A percentile compares a stretch with the other conserved stretches of the same genome.
Conservation (phyloP, 2,329 filamentous ascomycete species). For the Chrysosporium keratinophilum region DNA sequence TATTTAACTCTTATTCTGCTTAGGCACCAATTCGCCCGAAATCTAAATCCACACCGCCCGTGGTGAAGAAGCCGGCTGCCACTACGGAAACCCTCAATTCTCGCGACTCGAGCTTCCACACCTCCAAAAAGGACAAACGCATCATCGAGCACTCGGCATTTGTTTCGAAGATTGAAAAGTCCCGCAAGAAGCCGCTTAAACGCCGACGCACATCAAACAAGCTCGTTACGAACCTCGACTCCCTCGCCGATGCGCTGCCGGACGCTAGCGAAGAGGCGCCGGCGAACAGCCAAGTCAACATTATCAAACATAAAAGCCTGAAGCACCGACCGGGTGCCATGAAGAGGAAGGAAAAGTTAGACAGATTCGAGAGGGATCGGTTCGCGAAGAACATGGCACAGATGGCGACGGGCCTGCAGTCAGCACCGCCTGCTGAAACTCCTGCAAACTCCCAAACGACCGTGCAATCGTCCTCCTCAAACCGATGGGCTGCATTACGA, state of each 20-base stretch:
- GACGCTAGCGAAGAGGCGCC: constrained; percentile 44
- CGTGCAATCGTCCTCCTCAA: constrained; percentile 29
- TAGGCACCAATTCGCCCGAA: constrained; percentile 24
- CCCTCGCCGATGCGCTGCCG: constrained; percentile 70
- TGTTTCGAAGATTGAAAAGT: constrained; percentile 63
- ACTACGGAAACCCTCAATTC: constrained; percentile 11
- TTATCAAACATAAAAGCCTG: constrained; percentile 65
- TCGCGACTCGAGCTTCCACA: constrained; percentile 46
- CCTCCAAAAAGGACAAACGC: constrained; percentile 74
- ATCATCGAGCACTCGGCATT: constrained; percentile 71
- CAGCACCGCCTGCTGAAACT: constrained; percentile 15
- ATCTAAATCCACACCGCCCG: constrained; percentile 17
- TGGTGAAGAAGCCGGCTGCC: constrained; percentile 17
- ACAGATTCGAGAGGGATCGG: constrained; percentile 68
- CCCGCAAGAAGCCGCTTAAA: constrained; percentile 46
- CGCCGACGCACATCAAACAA: constrained; percentile 64
- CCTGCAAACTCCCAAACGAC: constrained; percentile 4
- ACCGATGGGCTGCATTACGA: constrained; percentile 70
- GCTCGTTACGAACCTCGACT: constrained; percentile 62
- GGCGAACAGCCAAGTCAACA: constrained; percentile 46
- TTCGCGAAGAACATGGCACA: constrained; percentile 76
- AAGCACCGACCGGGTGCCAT: constrained; percentile 66
- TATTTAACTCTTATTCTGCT: not conserved
- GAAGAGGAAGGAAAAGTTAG: constrained; percentile 71
- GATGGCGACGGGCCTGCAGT: constrained; percentile 42